These are phyloP conservation scores for Pythium utonaiense DNA, from an alignment of 352 stramenopile species.

Conservation along the genomic window DNA sequence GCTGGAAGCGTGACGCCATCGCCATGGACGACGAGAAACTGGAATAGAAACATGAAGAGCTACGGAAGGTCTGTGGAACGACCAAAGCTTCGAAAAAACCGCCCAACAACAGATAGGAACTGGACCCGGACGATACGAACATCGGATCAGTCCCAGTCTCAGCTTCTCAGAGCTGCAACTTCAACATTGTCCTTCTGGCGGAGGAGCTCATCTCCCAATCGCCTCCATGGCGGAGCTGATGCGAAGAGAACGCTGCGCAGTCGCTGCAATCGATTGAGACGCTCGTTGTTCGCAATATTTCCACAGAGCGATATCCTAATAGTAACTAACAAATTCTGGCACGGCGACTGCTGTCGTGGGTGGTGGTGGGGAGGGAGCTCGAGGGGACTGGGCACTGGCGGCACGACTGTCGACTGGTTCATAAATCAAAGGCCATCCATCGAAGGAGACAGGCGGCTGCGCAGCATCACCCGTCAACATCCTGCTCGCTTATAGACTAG, in stretches of 20 bases:
- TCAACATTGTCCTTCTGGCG: too few relatives aligned
- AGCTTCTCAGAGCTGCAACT: too few relatives aligned
- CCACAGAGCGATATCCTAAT: neutral
- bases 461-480: neutral
- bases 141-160: neutral
- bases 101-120: neutral
- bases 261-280: neutral
- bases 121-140: neutral
- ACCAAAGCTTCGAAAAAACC: neutral
- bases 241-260: too few relatives aligned
- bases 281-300: neutral
- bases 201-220: too few relatives aligned
- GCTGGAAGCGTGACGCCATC: slow-evolving; percentile 9
- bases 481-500: slow-evolving; percentile 10
- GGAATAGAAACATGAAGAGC: neutral
- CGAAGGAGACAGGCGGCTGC: neutral
- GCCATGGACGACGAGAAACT: neutral
- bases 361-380: too few relatives aligned
- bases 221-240: too few relatives aligned
- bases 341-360: neutral
- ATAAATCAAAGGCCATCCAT: neutral
- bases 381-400: neutral
- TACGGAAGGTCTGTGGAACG: neutral
- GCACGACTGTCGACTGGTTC: neutral
- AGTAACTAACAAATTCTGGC: neutral